Evolutionary conservation across 2,329 filamentous ascomycete species (phyloP), one percentile per base, ranked within the genome.

Genomic region (Aspergillus bombycis): DNA sequence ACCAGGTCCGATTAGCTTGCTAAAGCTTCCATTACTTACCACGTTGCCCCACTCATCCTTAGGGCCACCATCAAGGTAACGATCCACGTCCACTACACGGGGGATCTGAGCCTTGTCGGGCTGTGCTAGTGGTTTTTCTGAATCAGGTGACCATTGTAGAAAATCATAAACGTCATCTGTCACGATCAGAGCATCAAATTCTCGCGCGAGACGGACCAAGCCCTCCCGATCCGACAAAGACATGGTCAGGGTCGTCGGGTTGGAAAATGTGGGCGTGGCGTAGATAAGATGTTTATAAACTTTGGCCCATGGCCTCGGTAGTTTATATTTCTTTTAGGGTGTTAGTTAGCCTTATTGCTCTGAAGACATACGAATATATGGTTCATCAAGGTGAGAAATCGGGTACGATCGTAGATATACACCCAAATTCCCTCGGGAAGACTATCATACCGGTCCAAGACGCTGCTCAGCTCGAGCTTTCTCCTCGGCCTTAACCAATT

Each of bases 131-230:
- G 62, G 52, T 14, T 43, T 57, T n/a, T 63, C 61, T 0, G 69
- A 43, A 52, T 79, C 73, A 0, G 81, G 71, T 2, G 87, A 85
- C 92, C 93, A 97, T 74, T 94, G 91, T 6, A 98, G 83, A 68
- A 94, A 90, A 76, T 98, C 94, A 75, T 99, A 99, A 11, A 98
- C 93, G 76, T 99, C 95, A 79, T 98, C 94, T 56, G 87, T 87
- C 32, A 97, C 84, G 61, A 97, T 79, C n/a, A 98, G 84, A 8
- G 92, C 92, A 75, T 98, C 89, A 75, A 90, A 88, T 63, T 88
- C 83, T 62, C 94, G 85, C 0, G 94, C 94, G 8, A 97, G 78
- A n/a, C 82, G 81, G 28, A 98, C 88, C 4, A 98, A 84, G 12
- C 82, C 82, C 66, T 88, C 80, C 4, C 95, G 86, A 32, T 90